These are phyloP conservation scores for Blastocystis sp. DNA, from an alignment of 352 stramenopile genomes.

Conservation along the genomic window DNA sequence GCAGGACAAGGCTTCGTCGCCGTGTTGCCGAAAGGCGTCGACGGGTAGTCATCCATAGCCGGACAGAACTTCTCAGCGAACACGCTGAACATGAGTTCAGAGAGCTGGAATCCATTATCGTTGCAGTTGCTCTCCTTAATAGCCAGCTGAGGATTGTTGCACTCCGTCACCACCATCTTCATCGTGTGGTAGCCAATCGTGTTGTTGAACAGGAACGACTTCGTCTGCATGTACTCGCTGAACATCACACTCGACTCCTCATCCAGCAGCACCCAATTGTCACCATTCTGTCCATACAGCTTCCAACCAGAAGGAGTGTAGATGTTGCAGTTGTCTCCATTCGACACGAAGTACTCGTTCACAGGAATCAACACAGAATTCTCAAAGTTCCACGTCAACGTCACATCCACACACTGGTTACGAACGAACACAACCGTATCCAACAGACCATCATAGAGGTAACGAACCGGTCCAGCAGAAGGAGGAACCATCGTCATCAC, in stretches of 20 bases:
- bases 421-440: neutral
- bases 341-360: neutral
- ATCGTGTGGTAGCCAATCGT: neutral
- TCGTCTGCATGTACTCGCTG: neutral
- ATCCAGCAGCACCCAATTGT: neutral
- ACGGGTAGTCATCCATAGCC: neutral
- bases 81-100: neutral
- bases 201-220: neutral
- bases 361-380: neutral
- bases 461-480: neutral
- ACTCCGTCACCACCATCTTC: constrained; percentile 11
- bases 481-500: neutral
- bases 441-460: neutral
- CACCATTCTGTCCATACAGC: neutral
- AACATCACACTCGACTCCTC: neutral
- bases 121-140: neutral
- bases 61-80: neutral
- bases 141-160: neutral
- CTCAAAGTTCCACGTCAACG: neutral
- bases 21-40: neutral
- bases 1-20: neutral
- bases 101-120: neutral
- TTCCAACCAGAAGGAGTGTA: neutral
- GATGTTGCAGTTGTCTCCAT: neutral
- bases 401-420: neutral